Base-by-base conservation (phyloP, 768 basidiomycete species). In the Panellus pusillus region DNA sequence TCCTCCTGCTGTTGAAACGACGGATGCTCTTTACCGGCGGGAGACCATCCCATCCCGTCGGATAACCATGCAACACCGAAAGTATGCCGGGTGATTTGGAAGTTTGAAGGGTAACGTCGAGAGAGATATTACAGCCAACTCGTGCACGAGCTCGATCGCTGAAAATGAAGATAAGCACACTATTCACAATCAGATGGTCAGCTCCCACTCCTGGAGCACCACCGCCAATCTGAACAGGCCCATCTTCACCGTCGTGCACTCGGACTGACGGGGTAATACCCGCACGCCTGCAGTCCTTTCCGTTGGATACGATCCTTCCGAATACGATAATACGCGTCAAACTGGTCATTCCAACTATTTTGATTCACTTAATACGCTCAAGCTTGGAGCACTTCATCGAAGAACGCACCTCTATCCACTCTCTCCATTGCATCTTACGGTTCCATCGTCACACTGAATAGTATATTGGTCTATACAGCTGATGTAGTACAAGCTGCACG, bases 141-240 rank as follows among this genome's bases (percentile, higher is more conserved):
- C 86, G 55, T 88, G 81, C 15, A 86, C 79, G 20, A 87, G 72
- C 65, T 89, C 87, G 41, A 81, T 71, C 7, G 84, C 87, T 87
- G 44, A 37, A 18, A 42, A 27, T 9, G 11, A 20, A 53, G 49
- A 46, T 54, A 18, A 19, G 31, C 13, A n/a, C 41, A 24, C 27
- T 18, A 31, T 31, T 29, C 29, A 17, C 15, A 31, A 28, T 9
- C 12, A 37, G 19, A 44, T 35, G 24, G 17, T 47, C 9, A 5
- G 55, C 68, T 44, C 24, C 24, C 58, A 79, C 77, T 38, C 70
- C 77, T 27, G 73, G 64, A 36, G 63, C 66, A 11, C 69, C 72
- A 19, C 72, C 74, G 18, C 63, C 58, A 7, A 77, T 74, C 20
- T 73, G 58, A 9, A 68, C 66, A 11, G 79, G 72, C 47, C 75